Evolutionary conservation across 345 rosid genomes (phyloP).

Genomic region (Corchorus capsularis): DNA sequence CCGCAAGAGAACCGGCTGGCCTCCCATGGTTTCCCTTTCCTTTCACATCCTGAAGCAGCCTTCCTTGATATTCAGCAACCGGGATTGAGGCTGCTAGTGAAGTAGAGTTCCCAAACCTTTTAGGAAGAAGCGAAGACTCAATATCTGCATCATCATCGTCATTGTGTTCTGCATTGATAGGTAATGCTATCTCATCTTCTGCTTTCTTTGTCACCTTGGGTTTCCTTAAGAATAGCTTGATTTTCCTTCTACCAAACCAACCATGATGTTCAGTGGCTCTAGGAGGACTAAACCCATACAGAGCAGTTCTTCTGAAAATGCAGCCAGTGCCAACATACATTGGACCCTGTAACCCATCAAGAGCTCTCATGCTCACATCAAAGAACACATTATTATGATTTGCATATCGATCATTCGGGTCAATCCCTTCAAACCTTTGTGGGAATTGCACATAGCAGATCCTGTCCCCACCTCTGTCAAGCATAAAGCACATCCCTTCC

Average conservation of each 20-base stretch:
- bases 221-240: conserved; percentile 56
- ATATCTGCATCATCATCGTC: conserved; percentile 68
- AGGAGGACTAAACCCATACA: conserved; percentile 74
- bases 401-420: conserved; percentile 61
- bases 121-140: conserved; percentile 66
- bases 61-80: conserved; percentile 76
- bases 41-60: conserved; percentile 67
- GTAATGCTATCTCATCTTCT: conserved; percentile 52
- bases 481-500: conserved; percentile 78
- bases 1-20: conserved; percentile 77
- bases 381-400: conserved; percentile 70
- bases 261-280: conserved; percentile 75
- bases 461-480: conserved; percentile 64
- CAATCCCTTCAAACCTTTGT: conserved; percentile 71
- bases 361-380: conserved; percentile 68
- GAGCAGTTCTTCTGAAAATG: conserved; percentile 63
- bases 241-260: conserved; percentile 67
- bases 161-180: conserved; percentile 42
- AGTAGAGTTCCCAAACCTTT: conserved; percentile 67
- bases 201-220: conserved; percentile 49
- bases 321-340: conserved; percentile 71
- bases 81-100: conserved; percentile 70
- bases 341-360: conserved; percentile 67
- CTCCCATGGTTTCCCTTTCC: conserved; percentile 60
- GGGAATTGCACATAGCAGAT: conserved; percentile 66